Evolutionary conservation across 2,329 filamentous ascomycete species (phyloP).

Genomic region (Hirsutella thompsonii): DNA sequence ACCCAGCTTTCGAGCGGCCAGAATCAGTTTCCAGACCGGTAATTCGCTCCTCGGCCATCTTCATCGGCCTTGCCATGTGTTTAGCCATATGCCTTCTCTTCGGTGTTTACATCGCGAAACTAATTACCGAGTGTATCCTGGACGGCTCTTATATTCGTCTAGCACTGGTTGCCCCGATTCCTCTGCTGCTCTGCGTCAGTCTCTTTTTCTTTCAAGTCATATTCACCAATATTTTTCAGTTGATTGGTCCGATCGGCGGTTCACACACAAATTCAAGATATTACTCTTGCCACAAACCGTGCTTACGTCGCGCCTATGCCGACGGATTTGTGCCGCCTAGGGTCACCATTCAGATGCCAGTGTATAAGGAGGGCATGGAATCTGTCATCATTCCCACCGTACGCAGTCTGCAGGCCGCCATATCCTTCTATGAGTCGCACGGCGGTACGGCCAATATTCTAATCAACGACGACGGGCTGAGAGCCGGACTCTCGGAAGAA

Average conservation of each 20-base stretch:
- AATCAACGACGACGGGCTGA: slow-evolving; percentile 51
- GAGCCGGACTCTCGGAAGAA: slow-evolving; percentile 29
- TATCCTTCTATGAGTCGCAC: slow-evolving; percentile 35
- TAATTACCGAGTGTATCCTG: slow-evolving; percentile 23
- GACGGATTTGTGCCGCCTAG: slow-evolving; percentile 22
- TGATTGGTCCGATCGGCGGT: slow-evolving; percentile 34
- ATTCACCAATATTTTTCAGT: slow-evolving; percentile 25
- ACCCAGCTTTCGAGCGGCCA: slow-evolving; percentile 11
- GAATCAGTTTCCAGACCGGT: slow-evolving; percentile 30
- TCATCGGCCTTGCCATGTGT: slow-evolving; percentile 23
- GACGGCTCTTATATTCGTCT: slow-evolving; percentile 24
- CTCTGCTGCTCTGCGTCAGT: slow-evolving; percentile 20
- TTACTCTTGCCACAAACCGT: slow-evolving; percentile 26
- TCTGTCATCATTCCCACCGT: slow-evolving; percentile 35
- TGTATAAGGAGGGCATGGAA: slow-evolving; percentile 27
- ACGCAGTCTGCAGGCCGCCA: slow-evolving; percentile 32
- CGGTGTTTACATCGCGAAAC: slow-evolving; percentile 22
- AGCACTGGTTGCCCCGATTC: slow-evolving; percentile 19
- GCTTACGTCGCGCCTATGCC: slow-evolving; percentile 17
- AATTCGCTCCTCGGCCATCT: slow-evolving; percentile 20
- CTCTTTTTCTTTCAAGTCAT: slow-evolving; percentile 31
- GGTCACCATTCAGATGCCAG: slow-evolving; percentile 20
- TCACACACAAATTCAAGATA: slow-evolving; percentile 29
- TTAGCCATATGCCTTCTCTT: slow-evolving; percentile 23
- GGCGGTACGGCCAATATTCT: slow-evolving; percentile 38